Percentiles rank a stretch among this genome's conserved stretches.
phyloP scores from a whole-genome alignment of 345 rosid species.

The Bruguiera parviflora region DNA sequence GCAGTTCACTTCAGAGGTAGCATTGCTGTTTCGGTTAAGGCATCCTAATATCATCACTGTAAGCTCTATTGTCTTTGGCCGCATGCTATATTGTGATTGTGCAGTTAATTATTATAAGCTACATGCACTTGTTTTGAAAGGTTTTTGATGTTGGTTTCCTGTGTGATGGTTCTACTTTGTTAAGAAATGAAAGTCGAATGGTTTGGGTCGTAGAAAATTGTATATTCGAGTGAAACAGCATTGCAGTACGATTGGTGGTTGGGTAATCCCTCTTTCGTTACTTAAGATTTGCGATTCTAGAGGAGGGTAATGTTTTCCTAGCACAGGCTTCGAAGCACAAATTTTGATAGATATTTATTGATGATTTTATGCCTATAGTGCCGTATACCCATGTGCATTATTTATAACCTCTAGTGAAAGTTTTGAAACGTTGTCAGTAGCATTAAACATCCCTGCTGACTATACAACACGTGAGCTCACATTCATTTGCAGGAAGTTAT shows the following conservation, averaged over 20 bases:
- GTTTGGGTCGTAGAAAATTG: not conserved
- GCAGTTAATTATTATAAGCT: conserved; percentile 3
- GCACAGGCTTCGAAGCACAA: conserved; percentile 14
- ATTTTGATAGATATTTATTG: conserved; percentile 30
- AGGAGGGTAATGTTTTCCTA: conserved; percentile 5
- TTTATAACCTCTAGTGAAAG: conserved; percentile 28
- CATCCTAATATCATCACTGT: conserved; percentile 72
- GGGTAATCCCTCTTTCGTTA: conserved; percentile 14
- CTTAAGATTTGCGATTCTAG: not conserved
- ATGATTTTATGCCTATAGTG: conserved; percentile 14
- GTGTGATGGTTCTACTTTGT: conserved; percentile 4
- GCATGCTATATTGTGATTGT: not conserved
- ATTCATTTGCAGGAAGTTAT: conserved; percentile 2
- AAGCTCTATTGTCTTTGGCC: conserved; percentile 21
- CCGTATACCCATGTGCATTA: conserved; percentile 40
- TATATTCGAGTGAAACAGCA: conserved; percentile 12
- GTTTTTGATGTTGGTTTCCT: not conserved
- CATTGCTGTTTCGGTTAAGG: conserved; percentile 49
- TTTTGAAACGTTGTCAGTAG: not conserved
- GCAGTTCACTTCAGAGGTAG: conserved; percentile 74
- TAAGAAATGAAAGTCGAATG: conserved; percentile 11
- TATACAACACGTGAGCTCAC: conserved; percentile 4
- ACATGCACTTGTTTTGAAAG: not conserved
- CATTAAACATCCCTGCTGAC: conserved; percentile 16
- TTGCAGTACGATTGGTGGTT: not conserved